A percentile compares a stretch with the other conserved stretches of the same genome.
phyloP scores from a whole-genome alignment of 1,284 basidiomycete genomes.

The Vanrija sp. region DNA sequence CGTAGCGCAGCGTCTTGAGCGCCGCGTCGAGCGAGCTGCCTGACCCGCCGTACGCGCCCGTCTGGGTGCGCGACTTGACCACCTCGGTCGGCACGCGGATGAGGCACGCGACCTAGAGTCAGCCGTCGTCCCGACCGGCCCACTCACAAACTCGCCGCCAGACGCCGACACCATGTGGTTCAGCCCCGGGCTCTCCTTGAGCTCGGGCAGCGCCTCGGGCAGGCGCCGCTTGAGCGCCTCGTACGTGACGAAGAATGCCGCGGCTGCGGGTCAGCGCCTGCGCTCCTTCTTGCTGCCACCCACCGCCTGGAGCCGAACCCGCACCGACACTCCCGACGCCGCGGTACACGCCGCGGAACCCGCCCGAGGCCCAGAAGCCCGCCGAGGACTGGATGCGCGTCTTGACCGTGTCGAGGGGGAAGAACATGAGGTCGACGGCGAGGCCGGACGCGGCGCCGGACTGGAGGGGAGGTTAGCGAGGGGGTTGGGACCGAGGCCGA shows the following conservation, averaged over 20 bases:
- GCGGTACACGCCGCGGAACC: slow-evolving; percentile 87
- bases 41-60: slow-evolving; percentile 60
- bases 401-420: slow-evolving; percentile 94
- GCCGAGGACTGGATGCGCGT: slow-evolving; percentile 85
- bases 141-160: slow-evolving; percentile 69
- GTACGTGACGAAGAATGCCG: slow-evolving; percentile 92
- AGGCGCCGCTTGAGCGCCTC: slow-evolving; percentile 76
- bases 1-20: slow-evolving; percentile 54
- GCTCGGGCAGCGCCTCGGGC: slow-evolving; percentile 52
- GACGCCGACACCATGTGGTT: slow-evolving; percentile 80
- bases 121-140: slow-evolving; percentile 1
- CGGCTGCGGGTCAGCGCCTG: slow-evolving; percentile 57
- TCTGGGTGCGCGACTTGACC: slow-evolving; percentile 80
- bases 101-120: slow-evolving; percentile 73
- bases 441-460: slow-evolving; percentile 84
- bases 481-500: too few relatives aligned
- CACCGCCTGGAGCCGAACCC: slow-evolving; percentile 93
- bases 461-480: slow-evolving; percentile 48
- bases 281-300: slow-evolving; percentile 23
- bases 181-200: slow-evolving; percentile 59
- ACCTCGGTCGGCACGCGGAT: slow-evolving; percentile 93
- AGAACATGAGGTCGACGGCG: slow-evolving; percentile 89
- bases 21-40: slow-evolving; percentile 44
- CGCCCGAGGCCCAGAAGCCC: slow-evolving; percentile 82
- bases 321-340: slow-evolving; percentile 93